Evolutionary conservation across 148 eudicot genomes (phyloP).

Genomic region (Chenopodium album): DNA sequence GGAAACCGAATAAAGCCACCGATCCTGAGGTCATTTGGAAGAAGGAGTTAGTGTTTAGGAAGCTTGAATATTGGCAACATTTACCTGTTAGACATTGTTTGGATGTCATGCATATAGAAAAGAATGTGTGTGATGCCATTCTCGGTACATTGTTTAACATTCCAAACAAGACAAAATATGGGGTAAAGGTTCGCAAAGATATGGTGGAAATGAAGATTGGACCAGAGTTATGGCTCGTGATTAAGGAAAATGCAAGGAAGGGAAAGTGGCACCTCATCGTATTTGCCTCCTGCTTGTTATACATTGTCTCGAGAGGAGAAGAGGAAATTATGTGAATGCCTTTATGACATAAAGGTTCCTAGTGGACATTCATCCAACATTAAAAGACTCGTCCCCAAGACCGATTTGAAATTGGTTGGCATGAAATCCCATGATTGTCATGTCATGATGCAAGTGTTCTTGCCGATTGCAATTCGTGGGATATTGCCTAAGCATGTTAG

Average conservation of each 20-base stretch:
- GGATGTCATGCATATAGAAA: too few species aligned
- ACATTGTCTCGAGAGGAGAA: not conserved
- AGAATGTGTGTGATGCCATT: not conserved
- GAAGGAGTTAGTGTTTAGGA: not conserved
- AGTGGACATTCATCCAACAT: not conserved
- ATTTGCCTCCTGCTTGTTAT: not conserved
- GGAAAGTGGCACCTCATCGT: not conserved
- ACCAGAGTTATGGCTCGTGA: not conserved
- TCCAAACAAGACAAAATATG: not conserved
- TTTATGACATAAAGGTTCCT: not conserved
- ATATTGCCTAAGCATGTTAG: not conserved
- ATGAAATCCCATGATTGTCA: not conserved
- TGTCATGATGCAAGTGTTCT: not conserved
- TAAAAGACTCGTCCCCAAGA: not conserved
- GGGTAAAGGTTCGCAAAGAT: not conserved
- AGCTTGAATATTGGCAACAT: constrained; percentile 9
- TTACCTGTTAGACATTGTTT: not conserved
- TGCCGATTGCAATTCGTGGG: not conserved
- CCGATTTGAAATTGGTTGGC: not conserved
- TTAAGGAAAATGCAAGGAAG: not conserved
- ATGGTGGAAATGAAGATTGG: not conserved
- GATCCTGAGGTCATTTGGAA: not conserved
- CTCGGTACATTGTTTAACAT: not conserved
- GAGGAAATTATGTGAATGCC: not conserved
- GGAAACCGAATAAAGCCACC: not conserved